Evolutionary conservation across 441 rosid species (phyloP).

Genomic region (Bruguiera hainesii): DNA sequence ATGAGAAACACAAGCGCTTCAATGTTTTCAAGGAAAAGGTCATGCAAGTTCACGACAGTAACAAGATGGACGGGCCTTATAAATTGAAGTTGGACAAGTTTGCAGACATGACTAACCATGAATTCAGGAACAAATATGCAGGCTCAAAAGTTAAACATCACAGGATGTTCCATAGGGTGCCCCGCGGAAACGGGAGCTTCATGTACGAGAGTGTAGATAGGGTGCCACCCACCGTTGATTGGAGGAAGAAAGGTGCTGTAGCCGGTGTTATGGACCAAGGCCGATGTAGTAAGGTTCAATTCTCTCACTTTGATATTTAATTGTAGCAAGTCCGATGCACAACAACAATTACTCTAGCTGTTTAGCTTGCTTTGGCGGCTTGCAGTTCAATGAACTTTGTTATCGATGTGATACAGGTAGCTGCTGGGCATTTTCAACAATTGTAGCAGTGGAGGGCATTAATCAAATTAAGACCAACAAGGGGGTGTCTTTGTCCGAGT

Average conservation of each 20-base stretch:
- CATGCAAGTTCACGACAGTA: slow-evolving; percentile 67
- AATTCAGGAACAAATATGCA: slow-evolving; percentile 52
- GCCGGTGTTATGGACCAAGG: slow-evolving; percentile 75
- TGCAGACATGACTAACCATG: slow-evolving; percentile 77
- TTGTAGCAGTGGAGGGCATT: slow-evolving; percentile 81
- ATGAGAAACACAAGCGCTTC: slow-evolving; percentile 59
- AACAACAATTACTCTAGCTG: neutral
- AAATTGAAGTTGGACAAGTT: slow-evolving; percentile 85
- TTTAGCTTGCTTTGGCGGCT: slow-evolving; percentile 1
- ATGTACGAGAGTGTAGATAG: slow-evolving; percentile 43
- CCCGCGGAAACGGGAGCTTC: slow-evolving; percentile 43
- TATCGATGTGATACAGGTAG: slow-evolving; percentile 46
- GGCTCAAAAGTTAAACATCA: slow-evolving; percentile 76
- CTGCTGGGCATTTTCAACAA: slow-evolving; percentile 92
- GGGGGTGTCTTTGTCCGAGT: slow-evolving; percentile 67
- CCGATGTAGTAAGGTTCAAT: slow-evolving; percentile 57
- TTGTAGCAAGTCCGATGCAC: neutral
- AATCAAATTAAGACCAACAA: slow-evolving; percentile 63
- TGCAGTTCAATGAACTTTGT: slow-evolving; percentile 1
- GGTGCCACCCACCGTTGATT: slow-evolving; percentile 57
- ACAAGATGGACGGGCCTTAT: slow-evolving; percentile 65
- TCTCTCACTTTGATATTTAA: neutral
- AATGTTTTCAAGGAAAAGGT: slow-evolving; percentile 79
- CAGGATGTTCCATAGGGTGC: slow-evolving; percentile 48
- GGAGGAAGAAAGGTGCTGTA: slow-evolving; percentile 83